These are phyloP conservation scores for Theobroma cacao DNA, from an alignment of 345 rosid genomes.

Conservation along the genomic window DNA sequence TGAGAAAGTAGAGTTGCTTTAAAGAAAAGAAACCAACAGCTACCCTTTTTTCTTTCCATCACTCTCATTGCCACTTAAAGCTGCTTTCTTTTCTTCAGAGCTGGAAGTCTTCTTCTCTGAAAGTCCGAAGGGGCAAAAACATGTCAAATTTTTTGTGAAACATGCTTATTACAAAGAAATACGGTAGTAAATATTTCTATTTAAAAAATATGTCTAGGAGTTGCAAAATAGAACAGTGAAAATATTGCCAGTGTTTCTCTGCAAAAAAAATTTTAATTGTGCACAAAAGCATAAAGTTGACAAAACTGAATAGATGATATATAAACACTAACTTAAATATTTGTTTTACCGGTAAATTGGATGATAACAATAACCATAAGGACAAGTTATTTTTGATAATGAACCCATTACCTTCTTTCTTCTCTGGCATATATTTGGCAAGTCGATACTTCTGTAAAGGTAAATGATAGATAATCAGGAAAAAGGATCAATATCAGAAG, in stretches of 20 bases:
- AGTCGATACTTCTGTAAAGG: slow-evolving; percentile 85
- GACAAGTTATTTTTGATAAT: not conserved
- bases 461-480: slow-evolving; percentile 21
- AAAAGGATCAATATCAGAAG: not conserved
- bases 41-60: slow-evolving; percentile 64
- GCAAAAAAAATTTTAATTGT: not conserved
- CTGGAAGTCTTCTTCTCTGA: slow-evolving; percentile 50
- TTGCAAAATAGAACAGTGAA: not conserved
- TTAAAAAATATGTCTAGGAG: not conserved
- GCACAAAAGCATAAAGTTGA: not conserved
- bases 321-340: not conserved
- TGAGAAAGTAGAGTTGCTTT: not conserved
- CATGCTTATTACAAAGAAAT: not conserved
- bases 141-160: not conserved
- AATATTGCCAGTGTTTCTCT: not conserved
- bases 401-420: slow-evolving; percentile 65
- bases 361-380: not conserved
- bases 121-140: slow-evolving; percentile 3
- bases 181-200: not conserved
- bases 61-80: slow-evolving; percentile 41
- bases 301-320: not conserved
- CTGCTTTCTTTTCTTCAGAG: slow-evolving; percentile 61
- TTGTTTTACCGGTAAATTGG: not conserved
- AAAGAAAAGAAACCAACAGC: slow-evolving; percentile 15
- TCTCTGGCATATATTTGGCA: slow-evolving; percentile 90